phyloP scores from a whole-genome alignment of 441 rosid species.

The Gossypium davidsonii region DNA sequence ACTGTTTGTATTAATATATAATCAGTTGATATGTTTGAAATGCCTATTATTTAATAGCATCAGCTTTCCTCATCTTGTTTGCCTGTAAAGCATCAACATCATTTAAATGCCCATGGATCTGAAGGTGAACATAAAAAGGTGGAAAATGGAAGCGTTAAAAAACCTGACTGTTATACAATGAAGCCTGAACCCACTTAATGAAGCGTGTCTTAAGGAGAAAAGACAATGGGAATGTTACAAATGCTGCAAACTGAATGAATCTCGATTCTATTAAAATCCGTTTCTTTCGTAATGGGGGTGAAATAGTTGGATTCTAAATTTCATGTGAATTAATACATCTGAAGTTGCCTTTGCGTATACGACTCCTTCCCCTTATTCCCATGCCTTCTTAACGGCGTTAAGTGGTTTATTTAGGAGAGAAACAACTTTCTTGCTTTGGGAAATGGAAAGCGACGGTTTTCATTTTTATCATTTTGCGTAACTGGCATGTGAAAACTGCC shows the following conservation, averaged over 20 bases:
- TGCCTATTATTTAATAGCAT: not conserved
- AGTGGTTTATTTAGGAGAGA: not conserved
- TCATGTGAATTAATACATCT: too few relatives aligned
- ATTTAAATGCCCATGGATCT: not conserved
- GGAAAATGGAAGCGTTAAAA: too few relatives aligned
- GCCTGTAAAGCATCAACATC: not conserved
- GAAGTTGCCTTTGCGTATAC: not conserved
- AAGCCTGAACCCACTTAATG: too few relatives aligned
- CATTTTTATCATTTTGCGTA: not conserved
- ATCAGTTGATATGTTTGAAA: conserved; percentile 17
- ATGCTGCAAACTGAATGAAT: too few relatives aligned
- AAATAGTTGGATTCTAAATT: too few relatives aligned
- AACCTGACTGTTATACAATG: too few relatives aligned
- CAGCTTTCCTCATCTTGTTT: not conserved
- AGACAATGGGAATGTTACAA: too few relatives aligned
- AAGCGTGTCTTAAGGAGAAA: too few relatives aligned
- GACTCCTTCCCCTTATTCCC: not conserved
- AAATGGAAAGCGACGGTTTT: not conserved
- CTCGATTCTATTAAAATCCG: too few relatives aligned
- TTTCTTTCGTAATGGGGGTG: too few relatives aligned
- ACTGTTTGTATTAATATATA: conserved; percentile 20
- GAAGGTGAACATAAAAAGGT: too few relatives aligned
- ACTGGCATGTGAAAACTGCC: not conserved
- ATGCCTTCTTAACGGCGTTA: not conserved
- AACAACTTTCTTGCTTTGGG: not conserved